These are phyloP conservation scores for Metschnikowia reukaufii DNA, from an alignment of 805 yeast species.

Conservation along the genomic window DNA sequence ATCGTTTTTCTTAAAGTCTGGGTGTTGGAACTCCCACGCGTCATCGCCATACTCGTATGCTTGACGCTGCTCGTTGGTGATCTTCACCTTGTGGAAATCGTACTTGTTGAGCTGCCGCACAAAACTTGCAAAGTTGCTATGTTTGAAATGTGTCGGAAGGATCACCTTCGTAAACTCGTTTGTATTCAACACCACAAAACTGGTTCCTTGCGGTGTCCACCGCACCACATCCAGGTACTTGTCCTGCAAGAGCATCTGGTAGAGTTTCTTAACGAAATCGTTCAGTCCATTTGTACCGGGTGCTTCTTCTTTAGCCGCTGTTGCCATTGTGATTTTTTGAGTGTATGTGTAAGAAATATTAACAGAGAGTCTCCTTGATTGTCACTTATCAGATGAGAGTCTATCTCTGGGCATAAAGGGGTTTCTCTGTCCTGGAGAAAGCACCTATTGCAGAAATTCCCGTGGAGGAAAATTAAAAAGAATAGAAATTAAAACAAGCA, in stretches of 20 bases:
- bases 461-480: background rate
- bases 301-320: constrained; percentile 9
- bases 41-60: constrained; percentile 53
- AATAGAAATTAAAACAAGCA: no score
- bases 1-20: constrained; percentile 77
- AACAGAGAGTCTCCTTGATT: no score
- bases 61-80: constrained; percentile 58
- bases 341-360: background rate
- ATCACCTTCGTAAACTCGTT: constrained; percentile 87
- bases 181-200: constrained; percentile 86
- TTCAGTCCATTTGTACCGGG: constrained; percentile 50
- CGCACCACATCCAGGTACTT: constrained; percentile 72
- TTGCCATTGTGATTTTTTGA: background rate
- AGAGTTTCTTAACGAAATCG: constrained; percentile 77
- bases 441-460: background rate
- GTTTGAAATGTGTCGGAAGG: constrained; percentile 90
- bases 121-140: constrained; percentile 90
- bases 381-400: no score
- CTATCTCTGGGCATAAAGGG: no score
- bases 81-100: constrained; percentile 94
- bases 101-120: constrained; percentile 95
- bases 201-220: constrained; percentile 85
- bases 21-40: constrained; percentile 95
- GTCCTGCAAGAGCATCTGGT: constrained; percentile 81
- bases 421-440: background rate